phyloP scores from a whole-genome alignment of 768 basidiomycete species.

The Rhodotorula babjevae region DNA sequence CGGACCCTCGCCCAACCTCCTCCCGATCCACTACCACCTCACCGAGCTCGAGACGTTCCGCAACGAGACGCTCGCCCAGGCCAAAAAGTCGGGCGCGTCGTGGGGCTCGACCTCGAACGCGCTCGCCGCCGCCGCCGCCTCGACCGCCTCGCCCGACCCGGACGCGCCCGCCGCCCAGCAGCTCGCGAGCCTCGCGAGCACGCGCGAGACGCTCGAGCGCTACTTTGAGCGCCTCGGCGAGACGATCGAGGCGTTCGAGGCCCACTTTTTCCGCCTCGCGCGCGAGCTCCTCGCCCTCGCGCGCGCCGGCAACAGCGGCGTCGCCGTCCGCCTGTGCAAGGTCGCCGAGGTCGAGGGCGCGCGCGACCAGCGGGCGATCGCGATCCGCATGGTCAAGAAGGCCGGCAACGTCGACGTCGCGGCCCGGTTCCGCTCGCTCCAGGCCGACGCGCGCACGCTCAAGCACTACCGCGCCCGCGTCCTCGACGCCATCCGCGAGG shows the following conservation, averaged over 20 bases:
- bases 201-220: slow-evolving; percentile 52
- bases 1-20: slow-evolving; percentile 80
- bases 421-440: slow-evolving; percentile 45
- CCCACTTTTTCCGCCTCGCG: slow-evolving; percentile 72
- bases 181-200: slow-evolving; percentile 49
- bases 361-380: slow-evolving; percentile 94
- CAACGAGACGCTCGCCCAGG: slow-evolving; percentile 90
- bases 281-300: slow-evolving; percentile 72
- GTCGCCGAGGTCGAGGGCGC: slow-evolving; percentile 87
- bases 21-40: slow-evolving; percentile 83
- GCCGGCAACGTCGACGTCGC: slow-evolving; percentile 80
- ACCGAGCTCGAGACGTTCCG: slow-evolving; percentile 88
- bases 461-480: slow-evolving; percentile 94
- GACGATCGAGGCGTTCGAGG: slow-evolving; percentile 75
- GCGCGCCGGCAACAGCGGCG: slow-evolving; percentile 69
- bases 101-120: too few species aligned
- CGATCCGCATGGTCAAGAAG: slow-evolving; percentile 88
- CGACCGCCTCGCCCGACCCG: slow-evolving; percentile 1
- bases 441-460: slow-evolving; percentile 64
- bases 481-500: slow-evolving; percentile 62
- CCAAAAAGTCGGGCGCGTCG: slow-evolving; percentile 57
- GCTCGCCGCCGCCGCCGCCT: not conserved
- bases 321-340: slow-evolving; percentile 88
- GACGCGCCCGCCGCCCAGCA: slow-evolving; percentile 57
- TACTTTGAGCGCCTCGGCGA: slow-evolving; percentile 82